Evolutionary conservation across 768 basidiomycete genomes (phyloP), one percentile per base, ranked within the genome.

Genomic region (Guyanaporus albipodus): DNA sequence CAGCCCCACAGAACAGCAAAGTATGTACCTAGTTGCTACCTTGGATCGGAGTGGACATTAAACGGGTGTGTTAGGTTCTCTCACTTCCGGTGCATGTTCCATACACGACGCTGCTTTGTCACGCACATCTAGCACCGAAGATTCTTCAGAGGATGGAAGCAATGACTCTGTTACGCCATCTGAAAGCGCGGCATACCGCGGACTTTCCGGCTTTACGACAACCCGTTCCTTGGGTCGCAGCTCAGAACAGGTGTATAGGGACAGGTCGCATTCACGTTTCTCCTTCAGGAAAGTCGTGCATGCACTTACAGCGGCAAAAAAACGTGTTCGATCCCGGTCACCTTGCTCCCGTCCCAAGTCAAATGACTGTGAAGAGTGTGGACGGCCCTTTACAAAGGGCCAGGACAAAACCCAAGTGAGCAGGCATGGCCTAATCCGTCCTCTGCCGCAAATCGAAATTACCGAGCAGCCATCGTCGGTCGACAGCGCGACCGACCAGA

Each of bases 221-320:
- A 52, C 54, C 28, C 15, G 43, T 17, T 56, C 62, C 40, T 44
- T 55, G n/a, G 15, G 39, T 24, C 37, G 38, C n/a, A 56, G 53
- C 42, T 36, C 50, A 18, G 52, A 57, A 15, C 62, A 57, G n/a
- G 59, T 53, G 14, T 18, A 31, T 26, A 63, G 71, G n/a, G 68
- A 71, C 15, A 59, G 63, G 50, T 72, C 60, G 41, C 58, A 58
- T 45, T 73, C 77, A 17, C 73, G 76, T 6, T 82, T 83, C 57
- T 78, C 72, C 37, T 63, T 85, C 7, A 70, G 76, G 11, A 72
- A 71, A 7, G 72, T 83, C 23, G 75, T 79, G 2, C 76, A 70
- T 44, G 70, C 67, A 19, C 55, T 82, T 18, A 77, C 75, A 38
- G 78, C 65, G 9, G 63, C 71, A 37, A 68, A 66, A 44, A 64